Conservation (phyloP, 2,329 filamentous ascomycete species). For the Trichoderma atroviride region DNA sequence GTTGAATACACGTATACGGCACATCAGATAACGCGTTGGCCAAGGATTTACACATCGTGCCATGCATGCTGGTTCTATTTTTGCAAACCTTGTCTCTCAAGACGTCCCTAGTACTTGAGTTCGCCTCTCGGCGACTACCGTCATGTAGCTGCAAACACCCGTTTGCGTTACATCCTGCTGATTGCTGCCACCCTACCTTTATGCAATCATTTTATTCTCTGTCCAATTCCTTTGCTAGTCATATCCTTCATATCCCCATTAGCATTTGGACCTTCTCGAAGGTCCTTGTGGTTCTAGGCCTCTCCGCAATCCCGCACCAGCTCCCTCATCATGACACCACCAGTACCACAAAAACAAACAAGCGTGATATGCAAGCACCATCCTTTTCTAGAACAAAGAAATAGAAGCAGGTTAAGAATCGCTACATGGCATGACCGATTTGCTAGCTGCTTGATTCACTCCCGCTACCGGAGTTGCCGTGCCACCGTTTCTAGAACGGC, state of each 20-base stretch:
- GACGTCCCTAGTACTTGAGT: too few relatives aligned
- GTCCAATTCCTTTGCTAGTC: background rate
- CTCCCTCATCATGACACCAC: background rate
- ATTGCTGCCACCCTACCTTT: background rate
- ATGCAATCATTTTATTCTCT: background rate
- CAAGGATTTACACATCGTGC: background rate
- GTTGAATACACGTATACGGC: background rate
- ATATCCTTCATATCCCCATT: background rate
- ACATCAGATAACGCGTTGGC: background rate
- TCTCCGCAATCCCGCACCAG: background rate
- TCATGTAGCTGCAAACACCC: background rate
- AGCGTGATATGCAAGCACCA: background rate
- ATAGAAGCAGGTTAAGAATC: background rate
- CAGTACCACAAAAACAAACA: background rate
- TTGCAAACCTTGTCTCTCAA: background rate
- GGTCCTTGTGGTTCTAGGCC: background rate
- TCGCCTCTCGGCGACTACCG: background rate
- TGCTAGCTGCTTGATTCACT: background rate
- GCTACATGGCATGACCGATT: background rate
- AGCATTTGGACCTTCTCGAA: background rate
- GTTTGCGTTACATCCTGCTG: background rate
- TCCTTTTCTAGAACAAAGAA: background rate
- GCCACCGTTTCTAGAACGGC: background rate
- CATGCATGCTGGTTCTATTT: background rate
- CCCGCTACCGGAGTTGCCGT: background rate